Conservation (phyloP, 2,329 filamentous ascomycete species). For the Ramularia endophylla region DNA sequence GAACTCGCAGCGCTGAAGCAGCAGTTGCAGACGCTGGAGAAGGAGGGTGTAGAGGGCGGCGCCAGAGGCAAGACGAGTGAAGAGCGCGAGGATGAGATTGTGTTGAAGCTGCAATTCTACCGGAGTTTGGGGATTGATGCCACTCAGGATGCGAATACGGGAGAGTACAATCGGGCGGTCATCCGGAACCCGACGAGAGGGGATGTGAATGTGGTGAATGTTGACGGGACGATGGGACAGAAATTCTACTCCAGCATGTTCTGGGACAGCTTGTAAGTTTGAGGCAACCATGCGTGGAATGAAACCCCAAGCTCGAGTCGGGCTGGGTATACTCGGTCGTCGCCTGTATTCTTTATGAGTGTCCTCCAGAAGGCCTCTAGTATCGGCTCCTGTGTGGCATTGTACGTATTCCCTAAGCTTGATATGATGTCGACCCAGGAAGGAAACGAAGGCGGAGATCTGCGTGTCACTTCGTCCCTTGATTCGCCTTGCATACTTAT, state of each 20-base stretch:
- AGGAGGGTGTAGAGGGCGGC: conserved; percentile 76
- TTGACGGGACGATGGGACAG: conserved; percentile 78
- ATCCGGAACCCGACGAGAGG: conserved; percentile 81
- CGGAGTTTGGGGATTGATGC: conserved; percentile 85
- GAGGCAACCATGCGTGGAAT: conserved; percentile 1
- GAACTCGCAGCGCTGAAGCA: conserved; percentile 71
- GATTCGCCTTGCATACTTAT: no score
- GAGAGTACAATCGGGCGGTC: conserved; percentile 79
- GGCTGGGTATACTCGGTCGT: neutral
- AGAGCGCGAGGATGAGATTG: conserved; percentile 42
- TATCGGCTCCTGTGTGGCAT: neutral
- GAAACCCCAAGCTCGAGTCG: neutral
- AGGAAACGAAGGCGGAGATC: no score
- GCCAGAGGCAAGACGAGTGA: conserved; percentile 42
- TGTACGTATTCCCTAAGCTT: neutral
- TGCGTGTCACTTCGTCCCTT: no score
- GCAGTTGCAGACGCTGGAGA: conserved; percentile 73
- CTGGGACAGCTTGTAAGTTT: conserved; percentile 70
- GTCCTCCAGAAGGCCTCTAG: conserved; percentile 3
- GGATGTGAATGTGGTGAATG: conserved; percentile 89
- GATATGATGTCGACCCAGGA: no score
- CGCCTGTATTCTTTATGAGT: conserved; percentile 1
- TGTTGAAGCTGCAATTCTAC: conserved; percentile 82
- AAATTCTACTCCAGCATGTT: conserved; percentile 96
- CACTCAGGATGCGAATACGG: conserved; percentile 65